phyloP scores from a whole-genome alignment of 2,329 filamentous ascomycete genomes.

The Intubia oerlemansii region DNA sequence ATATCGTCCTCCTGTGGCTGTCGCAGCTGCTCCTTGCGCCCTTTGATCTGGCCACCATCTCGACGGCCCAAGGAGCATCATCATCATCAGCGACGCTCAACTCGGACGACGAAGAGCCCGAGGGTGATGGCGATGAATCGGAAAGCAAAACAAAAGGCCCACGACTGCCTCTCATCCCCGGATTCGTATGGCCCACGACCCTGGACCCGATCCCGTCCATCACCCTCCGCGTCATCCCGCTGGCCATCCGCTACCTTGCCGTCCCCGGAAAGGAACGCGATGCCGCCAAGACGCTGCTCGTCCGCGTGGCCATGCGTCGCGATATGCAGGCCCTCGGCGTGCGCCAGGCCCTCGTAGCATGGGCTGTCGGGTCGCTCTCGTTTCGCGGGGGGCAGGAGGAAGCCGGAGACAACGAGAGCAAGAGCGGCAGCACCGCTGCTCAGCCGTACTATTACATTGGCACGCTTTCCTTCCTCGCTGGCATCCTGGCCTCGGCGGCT shows the following conservation, averaged over 20 bases:
- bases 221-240: constrained; percentile 43
- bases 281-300: constrained; percentile 64
- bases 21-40: constrained; percentile 66
- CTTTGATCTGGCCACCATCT: constrained; percentile 79
- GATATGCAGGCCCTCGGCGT: constrained; percentile 73
- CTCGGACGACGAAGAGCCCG: constrained; percentile 1
- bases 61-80: constrained; percentile 19
- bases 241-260: constrained; percentile 51
- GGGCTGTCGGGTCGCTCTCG: constrained; percentile 43
- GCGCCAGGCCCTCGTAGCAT: constrained; percentile 43
- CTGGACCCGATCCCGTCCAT: constrained; percentile 39
- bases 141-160: constrained; percentile 20
- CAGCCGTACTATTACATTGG: constrained; percentile 57
- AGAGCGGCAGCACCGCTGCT: constrained; percentile 15
- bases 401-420: too few species aligned
- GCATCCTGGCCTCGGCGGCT: constrained; percentile 44
- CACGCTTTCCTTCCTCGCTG: constrained; percentile 57
- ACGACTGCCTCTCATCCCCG: constrained; percentile 20
- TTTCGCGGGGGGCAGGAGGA: too few species aligned
- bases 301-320: constrained; percentile 58
- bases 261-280: constrained; percentile 73
- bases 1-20: constrained; percentile 73
- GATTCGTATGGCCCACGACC: constrained; percentile 18
- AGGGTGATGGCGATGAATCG: constrained; percentile 17
- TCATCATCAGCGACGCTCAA: constrained; percentile 4